Evolutionary conservation across 2,329 filamentous ascomycete genomes (phyloP), one percentile per base, ranked within the genome.

Genomic region (Aspergillus alliaceus): DNA sequence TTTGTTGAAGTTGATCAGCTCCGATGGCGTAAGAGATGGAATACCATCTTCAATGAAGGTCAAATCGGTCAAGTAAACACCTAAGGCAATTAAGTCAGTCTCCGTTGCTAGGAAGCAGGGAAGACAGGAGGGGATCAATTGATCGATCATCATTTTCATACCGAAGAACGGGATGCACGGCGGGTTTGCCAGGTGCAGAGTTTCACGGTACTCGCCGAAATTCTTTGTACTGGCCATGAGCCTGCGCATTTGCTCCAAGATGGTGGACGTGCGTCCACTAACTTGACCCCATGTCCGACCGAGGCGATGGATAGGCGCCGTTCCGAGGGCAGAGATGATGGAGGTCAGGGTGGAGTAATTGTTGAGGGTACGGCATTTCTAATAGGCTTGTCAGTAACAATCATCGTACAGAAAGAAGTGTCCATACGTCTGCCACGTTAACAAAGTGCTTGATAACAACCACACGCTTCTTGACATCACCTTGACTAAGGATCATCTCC

Each of bases 1-100:
- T 82, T 99, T 99, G 69, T 93, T 92, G 76, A 99, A 99, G 79
- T 99, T 99, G 81, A 99, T 97, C 65, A 97, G 82, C 69, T 96
- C 91, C 7, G 93, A 95, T 77, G 96, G 96, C 77, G 97, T 98
- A 67, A 96, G 86, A 9, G 93, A 96, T 3, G 95, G 92, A 61
- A 99, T 99, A 65, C 95, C 95, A 69, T 99, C 93, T 75, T 99
- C 95, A 63, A 99, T 99, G 71, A 99, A 99, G 1, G 93, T 98
- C 57, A 99, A 81, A 79, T 99, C 95, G 57, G 95, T 99, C 60
- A 99, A 80, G 73, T 98, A 99, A 55, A 98, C 93, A 76, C 92
- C 91, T 95, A 65, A 4, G 61, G 12, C 40, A 18, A 51, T 27
- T 18, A 15, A 11, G 6, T 44, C 27, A 51, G 47, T 63, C 48